Conservation (phyloP, 106 monocot genomes). For the Dendrobium catenatum region DNA sequence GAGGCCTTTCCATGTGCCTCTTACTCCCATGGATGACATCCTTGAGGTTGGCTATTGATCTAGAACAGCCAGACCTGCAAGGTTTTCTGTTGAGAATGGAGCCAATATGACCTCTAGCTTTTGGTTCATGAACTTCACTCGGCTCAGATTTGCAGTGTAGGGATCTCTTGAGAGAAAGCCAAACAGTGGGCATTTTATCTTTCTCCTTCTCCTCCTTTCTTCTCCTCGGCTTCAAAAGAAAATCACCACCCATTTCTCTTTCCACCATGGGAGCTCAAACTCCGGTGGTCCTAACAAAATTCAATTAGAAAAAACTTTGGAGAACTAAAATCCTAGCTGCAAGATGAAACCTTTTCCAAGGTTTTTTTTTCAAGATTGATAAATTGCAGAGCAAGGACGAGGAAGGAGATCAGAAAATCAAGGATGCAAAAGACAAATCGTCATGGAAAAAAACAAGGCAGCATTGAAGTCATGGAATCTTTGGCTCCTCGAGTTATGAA, state of each 20-base stretch:
- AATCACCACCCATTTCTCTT: not conserved
- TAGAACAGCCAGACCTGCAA: constrained; percentile 69
- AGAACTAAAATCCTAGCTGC: not conserved
- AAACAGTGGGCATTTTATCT: constrained; percentile 60
- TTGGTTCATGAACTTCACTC: constrained; percentile 79
- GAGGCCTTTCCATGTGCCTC: constrained; percentile 60
- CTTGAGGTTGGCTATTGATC: constrained; percentile 78
- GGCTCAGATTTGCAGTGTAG: constrained; percentile 90
- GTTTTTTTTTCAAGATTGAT: not conserved
- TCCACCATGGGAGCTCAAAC: constrained; percentile 4
- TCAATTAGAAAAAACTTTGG: not conserved
- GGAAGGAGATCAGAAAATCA: constrained; percentile 7
- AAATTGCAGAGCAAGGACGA: constrained; percentile 3
- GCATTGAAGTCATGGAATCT: constrained; percentile 18
- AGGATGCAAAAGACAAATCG: not conserved
- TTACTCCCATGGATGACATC: constrained; percentile 88
- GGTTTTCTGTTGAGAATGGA: constrained; percentile 49
- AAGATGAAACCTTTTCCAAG: not conserved
- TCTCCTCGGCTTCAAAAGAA: constrained; percentile 1
- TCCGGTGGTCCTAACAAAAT: not conserved
- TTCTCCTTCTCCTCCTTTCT: constrained; percentile 13
- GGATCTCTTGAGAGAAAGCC: constrained; percentile 81
- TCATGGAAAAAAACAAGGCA: not conserved
- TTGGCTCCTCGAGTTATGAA: constrained; percentile 14
- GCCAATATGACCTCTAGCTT: constrained; percentile 19